Conservation (phyloP, 2,329 filamentous ascomycete species). For the Huntiella moniliformis region DNA sequence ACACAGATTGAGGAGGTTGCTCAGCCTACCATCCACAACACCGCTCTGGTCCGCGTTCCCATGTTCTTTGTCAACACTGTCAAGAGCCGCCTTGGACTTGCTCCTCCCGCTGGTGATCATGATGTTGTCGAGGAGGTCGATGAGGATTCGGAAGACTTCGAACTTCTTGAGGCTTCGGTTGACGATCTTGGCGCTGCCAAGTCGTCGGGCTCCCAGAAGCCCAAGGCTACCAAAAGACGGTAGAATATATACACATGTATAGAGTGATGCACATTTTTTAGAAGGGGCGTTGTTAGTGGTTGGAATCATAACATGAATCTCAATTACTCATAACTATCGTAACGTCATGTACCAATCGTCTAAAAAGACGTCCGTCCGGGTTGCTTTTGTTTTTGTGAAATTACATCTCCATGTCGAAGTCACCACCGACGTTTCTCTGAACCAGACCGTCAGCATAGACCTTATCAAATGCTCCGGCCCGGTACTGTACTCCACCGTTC, state of each 20-base stretch:
- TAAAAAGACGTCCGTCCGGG: no score
- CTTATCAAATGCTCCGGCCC: conserved; percentile 11
- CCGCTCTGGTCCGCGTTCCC: conserved; percentile 63
- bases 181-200: conserved; percentile 26
- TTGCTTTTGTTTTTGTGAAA: no score
- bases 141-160: conserved; percentile 37
- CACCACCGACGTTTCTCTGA: conserved; percentile 6
- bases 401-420: conserved; percentile 2
- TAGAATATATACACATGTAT: conserved; percentile 14
- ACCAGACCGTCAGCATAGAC: conserved; percentile 4
- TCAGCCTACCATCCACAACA: conserved; percentile 61
- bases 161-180: conserved; percentile 37
- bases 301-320: neutral
- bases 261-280: neutral
- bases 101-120: conserved; percentile 5
- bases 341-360: no score
- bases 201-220: conserved; percentile 31
- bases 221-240: conserved; percentile 33
- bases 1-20: conserved; percentile 57
- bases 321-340: no score
- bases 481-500: conserved; percentile 16
- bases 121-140: conserved; percentile 20
- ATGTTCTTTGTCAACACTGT: conserved; percentile 41
- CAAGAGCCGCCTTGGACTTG: conserved; percentile 28
- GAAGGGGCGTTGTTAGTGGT: neutral